Base-by-base conservation (phyloP, 2,329 filamentous ascomycete species). In the Penicillium capsulatum region DNA sequence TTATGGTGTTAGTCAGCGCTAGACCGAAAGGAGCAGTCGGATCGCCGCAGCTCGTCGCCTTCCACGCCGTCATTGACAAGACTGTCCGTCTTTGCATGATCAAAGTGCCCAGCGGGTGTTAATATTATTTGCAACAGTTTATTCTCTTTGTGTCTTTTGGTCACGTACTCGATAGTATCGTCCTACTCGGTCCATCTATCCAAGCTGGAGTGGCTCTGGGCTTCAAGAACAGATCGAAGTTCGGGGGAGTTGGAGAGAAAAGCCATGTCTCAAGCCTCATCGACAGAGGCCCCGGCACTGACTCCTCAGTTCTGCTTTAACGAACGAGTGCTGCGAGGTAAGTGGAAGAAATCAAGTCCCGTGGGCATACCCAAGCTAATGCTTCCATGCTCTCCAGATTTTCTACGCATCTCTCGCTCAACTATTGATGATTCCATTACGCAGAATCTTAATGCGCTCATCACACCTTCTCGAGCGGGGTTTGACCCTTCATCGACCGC, bases 391-490 rank as follows among this genome's bases (percentile, higher is more conserved):
- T 34, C 31, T 58, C 31, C 33, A 95, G 92, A 95, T 64, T 98
- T 98, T 64, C 77, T 98, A 15, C 85, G 89, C 27, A 67, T 92
- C 50, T 96, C 91, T 7, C 81, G 92, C 48, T 75, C 80, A 36
- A 80, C 85, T 33, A 83, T 96, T 58, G 92, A 98, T 67, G 92
- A 98, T 67, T 88, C 86, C 31, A 97, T 98, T 59, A 81, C 81
- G 1, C 90, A 95, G 59, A 91, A 94, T 57, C 79, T 98, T 45
- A 97, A 97, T 70, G 87, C 88, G 1, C 77, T 97, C 26, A 70
- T 87, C 31, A 90, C 84, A 1, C 91, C 91, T 0, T 76, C 86
- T 9, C 71, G 73, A 31, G 55, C 58, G 22, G 80, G 81, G 11
- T 97, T 95, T 66, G 84, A 95, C 60, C 86, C 91, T 1, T 69